A percentile compares a stretch with the other conserved stretches of the same genome.
Evolutionary conservation across 805 yeast genomes (phyloP).

Genomic region (Metschnikowia noctiluminum): DNA sequence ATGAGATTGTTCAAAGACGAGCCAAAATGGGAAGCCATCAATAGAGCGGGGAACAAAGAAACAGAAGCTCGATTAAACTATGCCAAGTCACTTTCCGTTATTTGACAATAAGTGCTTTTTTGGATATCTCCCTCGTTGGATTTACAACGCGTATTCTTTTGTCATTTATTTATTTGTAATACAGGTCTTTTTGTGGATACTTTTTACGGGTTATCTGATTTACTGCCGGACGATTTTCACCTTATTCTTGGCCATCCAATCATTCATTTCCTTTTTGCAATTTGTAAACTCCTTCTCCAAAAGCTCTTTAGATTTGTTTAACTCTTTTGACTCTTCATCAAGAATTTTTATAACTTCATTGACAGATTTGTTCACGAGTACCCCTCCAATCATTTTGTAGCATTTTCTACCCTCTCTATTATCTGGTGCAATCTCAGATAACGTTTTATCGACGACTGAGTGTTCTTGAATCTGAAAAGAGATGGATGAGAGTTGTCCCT

Average conservation of each 20-base stretch:
- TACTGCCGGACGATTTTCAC: slow-evolving; percentile 38
- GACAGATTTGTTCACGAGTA: slow-evolving; percentile 77
- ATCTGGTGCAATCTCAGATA: slow-evolving; percentile 32
- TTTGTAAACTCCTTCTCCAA: slow-evolving; percentile 26
- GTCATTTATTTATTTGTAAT: not conserved
- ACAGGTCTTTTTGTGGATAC: not conserved
- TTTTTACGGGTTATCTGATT: not conserved
- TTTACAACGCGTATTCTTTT: not conserved
- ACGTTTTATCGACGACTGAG: slow-evolving; percentile 39
- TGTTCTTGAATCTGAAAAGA: slow-evolving; percentile 40
- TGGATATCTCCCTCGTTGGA: not conserved
- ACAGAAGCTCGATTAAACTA: slow-evolving; percentile 37
- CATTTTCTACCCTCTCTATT: slow-evolving; percentile 61
- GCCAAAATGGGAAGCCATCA: slow-evolving; percentile 92
- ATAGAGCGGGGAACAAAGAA: slow-evolving; percentile 48
- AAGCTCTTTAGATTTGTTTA: slow-evolving; percentile 18
- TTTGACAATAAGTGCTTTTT: not conserved
- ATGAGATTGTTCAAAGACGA: slow-evolving; percentile 85
- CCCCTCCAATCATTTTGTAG: slow-evolving; percentile 92
- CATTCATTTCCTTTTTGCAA: slow-evolving; percentile 33
- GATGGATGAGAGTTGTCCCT: slow-evolving; percentile 34
- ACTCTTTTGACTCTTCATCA: slow-evolving; percentile 42
- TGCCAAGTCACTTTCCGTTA: slow-evolving; percentile 29
- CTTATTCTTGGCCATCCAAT: slow-evolving; percentile 40
- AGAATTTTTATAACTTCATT: slow-evolving; percentile 69